A percentile compares a stretch with the other conserved stretches of the same genome.
Conservation (phyloP, 225 moss, liverwort and hornwort species). For the Bryum argenteum region DNA sequence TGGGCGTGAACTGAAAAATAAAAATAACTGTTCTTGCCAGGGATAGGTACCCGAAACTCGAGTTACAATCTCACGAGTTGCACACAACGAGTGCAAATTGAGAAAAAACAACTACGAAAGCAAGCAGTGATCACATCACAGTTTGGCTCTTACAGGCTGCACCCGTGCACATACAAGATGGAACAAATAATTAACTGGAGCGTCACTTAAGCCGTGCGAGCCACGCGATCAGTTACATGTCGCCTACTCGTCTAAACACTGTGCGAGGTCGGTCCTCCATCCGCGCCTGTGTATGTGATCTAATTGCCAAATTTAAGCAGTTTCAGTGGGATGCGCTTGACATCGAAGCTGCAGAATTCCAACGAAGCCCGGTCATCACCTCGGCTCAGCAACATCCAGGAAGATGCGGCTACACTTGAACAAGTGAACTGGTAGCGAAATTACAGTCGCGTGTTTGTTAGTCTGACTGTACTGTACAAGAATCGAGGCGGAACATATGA, state of each 20-base stretch:
- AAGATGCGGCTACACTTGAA: neutral
- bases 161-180: neutral
- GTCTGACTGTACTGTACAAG: neutral
- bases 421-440: neutral
- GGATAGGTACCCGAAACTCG: neutral
- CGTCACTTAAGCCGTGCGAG: neutral
- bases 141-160: neutral
- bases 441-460: neutral
- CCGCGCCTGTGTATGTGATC: slow-evolving; percentile 2
- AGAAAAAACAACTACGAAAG: neutral
- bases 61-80: neutral
- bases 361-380: neutral
- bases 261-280: slow-evolving; percentile 17
- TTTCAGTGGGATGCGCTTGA: neutral
- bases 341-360: neutral
- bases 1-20: too few species aligned
- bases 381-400: neutral
- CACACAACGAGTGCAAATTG: neutral
- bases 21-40: too few species aligned
- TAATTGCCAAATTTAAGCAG: slow-evolving; percentile 26
- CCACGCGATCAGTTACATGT: neutral
- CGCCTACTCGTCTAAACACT: too few species aligned
- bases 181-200: neutral
- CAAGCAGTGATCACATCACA: neutral
- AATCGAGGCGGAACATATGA: neutral